These are phyloP conservation scores for Saksenaea vasiformis DNA, from an alignment of 371 early-diverging fungal species.

Conservation along the genomic window DNA sequence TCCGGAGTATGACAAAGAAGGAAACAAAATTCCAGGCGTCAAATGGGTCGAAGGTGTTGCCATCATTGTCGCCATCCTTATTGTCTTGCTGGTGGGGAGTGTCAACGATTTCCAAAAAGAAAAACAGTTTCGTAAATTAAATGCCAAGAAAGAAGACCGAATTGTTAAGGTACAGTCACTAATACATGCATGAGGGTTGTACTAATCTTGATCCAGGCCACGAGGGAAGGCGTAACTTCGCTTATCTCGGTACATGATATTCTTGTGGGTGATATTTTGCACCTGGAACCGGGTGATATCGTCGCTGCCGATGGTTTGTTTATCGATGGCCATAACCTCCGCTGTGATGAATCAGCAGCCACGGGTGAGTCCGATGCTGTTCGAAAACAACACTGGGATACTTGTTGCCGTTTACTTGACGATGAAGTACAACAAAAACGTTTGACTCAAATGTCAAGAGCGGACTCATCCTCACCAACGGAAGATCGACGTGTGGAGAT, in stretches of 20 bases:
- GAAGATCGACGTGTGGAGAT: slow-evolving; percentile 7
- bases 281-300: slow-evolving; percentile 93
- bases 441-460: background rate
- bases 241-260: slow-evolving; percentile 83
- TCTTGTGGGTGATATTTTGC: slow-evolving; percentile 87
- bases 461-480: slow-evolving; percentile 1
- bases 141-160: slow-evolving; percentile 84
- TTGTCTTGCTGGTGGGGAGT: slow-evolving; percentile 79
- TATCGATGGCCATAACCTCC: slow-evolving; percentile 80
- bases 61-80: slow-evolving; percentile 78
- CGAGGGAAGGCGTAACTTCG: slow-evolving; percentile 73
- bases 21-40: slow-evolving; percentile 50
- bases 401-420: slow-evolving; percentile 20
- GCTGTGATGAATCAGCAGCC: slow-evolving; percentile 88
- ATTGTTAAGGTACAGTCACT: slow-evolving; percentile 58
- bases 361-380: slow-evolving; percentile 92
- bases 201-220: slow-evolving; percentile 49
- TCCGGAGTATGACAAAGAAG: slow-evolving; percentile 39
- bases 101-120: slow-evolving; percentile 90
- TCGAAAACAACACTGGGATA: slow-evolving; percentile 50
- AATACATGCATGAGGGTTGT: slow-evolving; percentile 21
- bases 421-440: slow-evolving; percentile 2
- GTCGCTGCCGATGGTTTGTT: slow-evolving; percentile 88
- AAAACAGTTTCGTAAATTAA: slow-evolving; percentile 79
- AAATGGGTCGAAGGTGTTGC: slow-evolving; percentile 83